Evolutionary conservation across 2,329 filamentous ascomycete genomes (phyloP), one percentile per base, ranked within the genome.

Genomic region (Fonsecaea nubica): DNA sequence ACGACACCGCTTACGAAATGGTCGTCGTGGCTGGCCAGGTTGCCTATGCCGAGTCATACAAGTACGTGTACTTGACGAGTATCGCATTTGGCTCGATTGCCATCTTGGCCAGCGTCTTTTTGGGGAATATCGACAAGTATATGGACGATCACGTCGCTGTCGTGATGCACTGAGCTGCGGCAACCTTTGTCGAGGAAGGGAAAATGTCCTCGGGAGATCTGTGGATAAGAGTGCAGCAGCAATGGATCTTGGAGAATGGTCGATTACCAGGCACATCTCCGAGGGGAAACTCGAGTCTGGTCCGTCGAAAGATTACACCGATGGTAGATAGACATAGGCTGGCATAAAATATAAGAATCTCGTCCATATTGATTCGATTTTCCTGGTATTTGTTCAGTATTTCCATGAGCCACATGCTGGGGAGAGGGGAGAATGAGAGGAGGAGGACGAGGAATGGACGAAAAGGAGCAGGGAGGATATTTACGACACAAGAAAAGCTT

Each of bases 1-100:
- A 72, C 59, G 78, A 83, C 18, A 80, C 78, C 1, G 80, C 81
- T 8, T 86, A 82, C 72, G 75, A 83, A 63, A 81, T 78, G 64
- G 80, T 89, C n/a, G 81, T 90, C 0, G 71, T 73, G 2, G 85
- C 85, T 0, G 85, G 87, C 0, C 84, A 86, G 70, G 73, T 84
- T 59, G 85, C 86, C 0, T 90, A 83, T 74, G 81, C 86, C 0
- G 79, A 84, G 57, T 83, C 83, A 9, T 90, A 89, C 69, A 83
- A 84, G 55, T 88, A 81, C 72, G 86, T 88, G 3, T 90, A 89
- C 73, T 86, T 86, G 74, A 80, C 81, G 32, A 88, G 85, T 74
- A 87, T 90, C 73, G 86, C 83, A 0, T 90, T 89, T 74, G 88
- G 88, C 0, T 80, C 69, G 0, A 74, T 87, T 0, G 82, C 83